A percentile compares a stretch with the other conserved stretches of the same genome.
These are phyloP conservation scores for Pseudopithomyces chartarum DNA, from an alignment of 2,329 filamentous ascomycete genomes.

Conservation along the genomic window DNA sequence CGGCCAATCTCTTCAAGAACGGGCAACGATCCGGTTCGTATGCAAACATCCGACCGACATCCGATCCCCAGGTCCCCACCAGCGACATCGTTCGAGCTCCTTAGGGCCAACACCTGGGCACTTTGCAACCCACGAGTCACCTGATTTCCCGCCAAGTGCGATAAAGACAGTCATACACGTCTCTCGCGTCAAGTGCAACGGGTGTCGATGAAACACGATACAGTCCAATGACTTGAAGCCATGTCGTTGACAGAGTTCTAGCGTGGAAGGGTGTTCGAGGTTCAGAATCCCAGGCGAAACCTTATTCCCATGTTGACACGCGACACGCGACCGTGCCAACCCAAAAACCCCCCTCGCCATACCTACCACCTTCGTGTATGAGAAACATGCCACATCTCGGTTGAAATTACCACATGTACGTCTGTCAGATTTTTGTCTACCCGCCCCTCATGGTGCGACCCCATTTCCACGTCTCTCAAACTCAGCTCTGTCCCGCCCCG, in stretches of 20 bases:
- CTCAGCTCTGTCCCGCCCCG: not conserved
- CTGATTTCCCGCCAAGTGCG: not conserved
- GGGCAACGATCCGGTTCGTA: not conserved
- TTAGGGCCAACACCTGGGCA: not conserved
- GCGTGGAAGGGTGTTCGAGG: not conserved
- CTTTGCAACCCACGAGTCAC: not conserved
- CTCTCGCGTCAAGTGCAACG: no score
- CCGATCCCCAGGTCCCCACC: not conserved
- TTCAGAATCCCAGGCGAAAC: not conserved
- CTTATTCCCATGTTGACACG: not conserved
- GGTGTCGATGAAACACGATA: not conserved
- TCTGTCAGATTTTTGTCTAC: no score
- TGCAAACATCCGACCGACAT: not conserved
- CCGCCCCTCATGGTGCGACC: no score
- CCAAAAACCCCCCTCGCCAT: not conserved
- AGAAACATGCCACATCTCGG: not conserved
- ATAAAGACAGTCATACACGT: no score
- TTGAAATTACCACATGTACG: not conserved
- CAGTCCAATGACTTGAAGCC: not conserved
- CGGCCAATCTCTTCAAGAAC: not conserved
- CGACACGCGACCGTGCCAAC: not conserved
- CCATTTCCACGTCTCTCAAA: no score
- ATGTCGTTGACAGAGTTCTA: slow-evolving; percentile 1
- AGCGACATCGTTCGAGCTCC: slow-evolving; percentile 2
- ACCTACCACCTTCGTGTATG: not conserved